Base-by-base conservation (phyloP, 495 filamentous ascomycete species). In the Trichodelitschia bisporula region DNA sequence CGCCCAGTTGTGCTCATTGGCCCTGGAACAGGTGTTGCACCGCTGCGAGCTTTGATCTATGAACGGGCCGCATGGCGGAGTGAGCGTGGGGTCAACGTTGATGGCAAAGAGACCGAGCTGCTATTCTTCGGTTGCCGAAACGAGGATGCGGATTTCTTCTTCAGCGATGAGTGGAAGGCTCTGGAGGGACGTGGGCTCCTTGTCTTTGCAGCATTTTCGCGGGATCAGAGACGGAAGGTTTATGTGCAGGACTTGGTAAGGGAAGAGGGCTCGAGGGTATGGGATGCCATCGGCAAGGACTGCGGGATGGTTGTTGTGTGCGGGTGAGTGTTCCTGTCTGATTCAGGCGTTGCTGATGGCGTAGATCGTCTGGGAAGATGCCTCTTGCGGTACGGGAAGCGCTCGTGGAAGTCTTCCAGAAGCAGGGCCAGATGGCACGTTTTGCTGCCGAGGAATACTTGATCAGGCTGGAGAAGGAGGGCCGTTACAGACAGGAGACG, bases 221-320 rank as follows among this genome's bases (percentile, higher is more conserved):
- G 86, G 2, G 69, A 78, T 38, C 66, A 76, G 47, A 36, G 38
- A 15, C 55, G 67, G 36, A 91, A 91, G 50, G 47, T 74, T 17
- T 99, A 99, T 42, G 84, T 99, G 6, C 86, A 99, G 43, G 68
- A 92, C 47, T 52, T 71, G 2, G 64, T 99, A 27, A 61, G 69
- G 0, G 50, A 68, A 41, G 51, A 78, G 12, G 61, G 57, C 0
- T 24, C 35, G 5, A 38, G 59, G 17, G 59, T 93, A 3, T 72
- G 61, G 40, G 42, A 59, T 2, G 43, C 69, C 18, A 44, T 93
- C 8, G 46, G 59, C 30, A 48, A 56, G 18, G 33, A 51, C 16
- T 34, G 47, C 1, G 77, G 67, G 0, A 55, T 66, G 2, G 56
- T 80, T 2, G 77, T 66, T 48, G 61, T 97, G 8, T 95, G 86